Evolutionary conservation across 768 basidiomycete species (phyloP).

Genomic region (Kondoa subrosea): DNA sequence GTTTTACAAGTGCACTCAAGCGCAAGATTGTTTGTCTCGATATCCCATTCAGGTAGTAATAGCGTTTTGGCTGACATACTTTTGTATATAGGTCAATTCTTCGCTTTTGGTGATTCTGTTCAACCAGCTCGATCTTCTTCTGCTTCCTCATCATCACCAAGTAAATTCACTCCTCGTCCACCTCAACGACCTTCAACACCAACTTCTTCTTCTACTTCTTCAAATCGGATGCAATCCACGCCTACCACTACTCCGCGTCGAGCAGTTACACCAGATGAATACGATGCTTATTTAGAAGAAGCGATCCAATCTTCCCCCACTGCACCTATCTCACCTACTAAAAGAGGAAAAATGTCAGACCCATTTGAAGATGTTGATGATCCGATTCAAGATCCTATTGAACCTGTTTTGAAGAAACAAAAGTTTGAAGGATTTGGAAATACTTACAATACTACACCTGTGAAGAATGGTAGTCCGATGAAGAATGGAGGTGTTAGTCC

Average conservation of each 20-base stretch:
- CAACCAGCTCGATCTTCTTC: too few species aligned
- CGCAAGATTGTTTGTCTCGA: neutral
- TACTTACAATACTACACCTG: neutral
- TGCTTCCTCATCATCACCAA: too few species aligned
- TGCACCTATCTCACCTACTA: neutral
- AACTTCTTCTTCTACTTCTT: neutral
- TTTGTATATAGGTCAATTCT: too few species aligned
- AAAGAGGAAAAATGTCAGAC: neutral
- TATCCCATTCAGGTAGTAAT: neutral
- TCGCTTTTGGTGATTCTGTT: too few species aligned
- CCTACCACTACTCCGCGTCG: neutral
- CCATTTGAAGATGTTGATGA: neutral
- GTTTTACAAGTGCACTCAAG: neutral
- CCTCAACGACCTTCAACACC: neutral
- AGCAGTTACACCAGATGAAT: neutral
- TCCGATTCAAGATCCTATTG: too few species aligned
- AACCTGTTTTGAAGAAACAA: neutral
- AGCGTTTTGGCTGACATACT: neutral
- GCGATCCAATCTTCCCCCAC: neutral
- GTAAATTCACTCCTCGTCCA: too few species aligned
- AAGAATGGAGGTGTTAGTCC: too few species aligned
- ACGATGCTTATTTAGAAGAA: neutral
- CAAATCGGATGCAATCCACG: neutral
- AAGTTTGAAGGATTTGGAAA: neutral
- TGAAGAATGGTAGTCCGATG: neutral